Evolutionary conservation across 129 eudicot genomes (phyloP).

Genomic region (Helianthus tuberosus): DNA sequence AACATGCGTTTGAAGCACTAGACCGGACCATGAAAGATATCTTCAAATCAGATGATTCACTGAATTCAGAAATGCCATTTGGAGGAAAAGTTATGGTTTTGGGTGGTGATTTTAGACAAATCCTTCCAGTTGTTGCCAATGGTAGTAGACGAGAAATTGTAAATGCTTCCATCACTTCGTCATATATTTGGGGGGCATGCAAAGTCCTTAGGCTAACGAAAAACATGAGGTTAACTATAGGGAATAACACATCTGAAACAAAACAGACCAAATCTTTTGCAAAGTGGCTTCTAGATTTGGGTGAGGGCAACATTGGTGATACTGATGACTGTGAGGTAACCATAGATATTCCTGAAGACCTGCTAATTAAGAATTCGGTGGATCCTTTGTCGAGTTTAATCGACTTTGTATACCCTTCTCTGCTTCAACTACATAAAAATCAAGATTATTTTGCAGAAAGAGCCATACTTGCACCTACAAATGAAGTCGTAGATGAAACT

Average conservation of each 20-base stretch:
- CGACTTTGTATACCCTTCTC: background rate
- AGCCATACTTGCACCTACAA: constrained; percentile 29
- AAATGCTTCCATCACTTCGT: background rate
- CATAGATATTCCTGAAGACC: background rate
- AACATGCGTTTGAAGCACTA: constrained; percentile 2
- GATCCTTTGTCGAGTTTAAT: constrained; percentile 14
- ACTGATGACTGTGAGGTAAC: background rate
- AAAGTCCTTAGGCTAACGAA: background rate
- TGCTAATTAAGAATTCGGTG: background rate
- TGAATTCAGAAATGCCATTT: background rate
- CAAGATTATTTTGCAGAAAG: constrained; percentile 14
- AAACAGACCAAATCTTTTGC: background rate
- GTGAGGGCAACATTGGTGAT: background rate
- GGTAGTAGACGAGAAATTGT: background rate
- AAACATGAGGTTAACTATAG: background rate
- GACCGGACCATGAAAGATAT: background rate
- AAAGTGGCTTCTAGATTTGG: background rate
- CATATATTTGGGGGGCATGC: background rate
- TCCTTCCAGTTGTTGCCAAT: background rate
- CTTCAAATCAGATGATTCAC: background rate
- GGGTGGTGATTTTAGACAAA: background rate
- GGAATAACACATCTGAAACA: background rate
- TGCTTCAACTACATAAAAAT: background rate
- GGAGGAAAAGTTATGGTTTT: background rate
- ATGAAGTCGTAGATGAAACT: constrained; percentile 6